Percentiles rank a stretch among this genome's conserved stretches.
Evolutionary conservation across 805 yeast species (phyloP).

Genomic region (Diddensiella transvaalensis): DNA sequence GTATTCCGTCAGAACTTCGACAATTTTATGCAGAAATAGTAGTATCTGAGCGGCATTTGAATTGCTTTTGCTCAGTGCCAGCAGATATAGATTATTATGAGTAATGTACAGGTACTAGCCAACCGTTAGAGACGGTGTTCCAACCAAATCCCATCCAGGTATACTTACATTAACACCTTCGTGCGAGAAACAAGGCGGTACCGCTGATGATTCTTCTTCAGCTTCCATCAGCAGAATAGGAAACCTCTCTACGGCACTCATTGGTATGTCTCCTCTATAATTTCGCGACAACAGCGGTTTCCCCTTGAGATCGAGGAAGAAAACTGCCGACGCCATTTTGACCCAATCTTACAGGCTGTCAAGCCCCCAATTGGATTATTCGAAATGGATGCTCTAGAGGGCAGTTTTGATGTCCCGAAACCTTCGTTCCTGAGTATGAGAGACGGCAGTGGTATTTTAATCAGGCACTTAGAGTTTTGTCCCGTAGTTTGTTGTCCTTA

Average conservation of each 20-base stretch:
- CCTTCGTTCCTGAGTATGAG: too few relatives aligned
- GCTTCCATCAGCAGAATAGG: conserved; percentile 49
- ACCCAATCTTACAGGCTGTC: too few relatives aligned
- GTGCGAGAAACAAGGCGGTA: conserved; percentile 46
- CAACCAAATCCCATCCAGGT: too few relatives aligned
- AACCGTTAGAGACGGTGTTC: too few relatives aligned
- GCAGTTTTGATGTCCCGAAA: too few relatives aligned
- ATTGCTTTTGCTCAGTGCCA: conserved; percentile 33
- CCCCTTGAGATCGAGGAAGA: conserved; percentile 65
- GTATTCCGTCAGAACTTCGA: conserved; percentile 44
- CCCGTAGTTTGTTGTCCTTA: background rate
- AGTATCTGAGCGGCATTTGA: conserved; percentile 55
- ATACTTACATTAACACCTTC: conserved; percentile 43
- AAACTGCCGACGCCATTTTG: conserved; percentile 63
- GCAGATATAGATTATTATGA: conserved; percentile 45
- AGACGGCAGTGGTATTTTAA: too few relatives aligned
- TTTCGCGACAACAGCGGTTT: conserved; percentile 65
- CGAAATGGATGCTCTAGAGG: too few relatives aligned
- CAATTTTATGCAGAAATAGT: conserved; percentile 50
- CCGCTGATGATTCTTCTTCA: conserved; percentile 33
- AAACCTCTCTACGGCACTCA: conserved; percentile 55
- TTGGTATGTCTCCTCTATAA: conserved; percentile 66
- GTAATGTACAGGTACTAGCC: conserved; percentile 46
- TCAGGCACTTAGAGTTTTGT: background rate
- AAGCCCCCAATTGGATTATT: too few relatives aligned